Percentiles rank a stretch among this genome's conserved stretches.
phyloP scores from a whole-genome alignment of 495 filamentous ascomycete species.

The Corynascus novoguineensis region DNA sequence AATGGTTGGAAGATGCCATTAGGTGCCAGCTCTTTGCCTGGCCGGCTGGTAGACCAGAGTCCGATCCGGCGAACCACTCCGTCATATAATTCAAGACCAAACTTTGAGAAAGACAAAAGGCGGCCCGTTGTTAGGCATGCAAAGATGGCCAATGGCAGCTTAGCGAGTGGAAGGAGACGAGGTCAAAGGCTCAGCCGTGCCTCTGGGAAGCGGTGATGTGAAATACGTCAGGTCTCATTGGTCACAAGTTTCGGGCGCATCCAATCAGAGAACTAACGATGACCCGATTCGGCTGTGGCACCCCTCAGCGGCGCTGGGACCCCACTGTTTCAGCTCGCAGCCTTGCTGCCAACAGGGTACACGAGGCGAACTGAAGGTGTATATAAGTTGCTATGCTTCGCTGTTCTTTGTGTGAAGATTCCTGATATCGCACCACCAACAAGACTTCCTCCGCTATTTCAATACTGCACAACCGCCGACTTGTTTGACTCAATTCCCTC shows the following conservation, averaged over 20 bases:
- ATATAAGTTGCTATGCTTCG: constrained; percentile 17
- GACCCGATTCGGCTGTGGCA: constrained; percentile 16
- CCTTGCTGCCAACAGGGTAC: constrained; percentile 21
- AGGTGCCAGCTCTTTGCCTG: not conserved
- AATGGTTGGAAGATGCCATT: not conserved
- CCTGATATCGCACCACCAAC: constrained; percentile 4
- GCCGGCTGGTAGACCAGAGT: no score
- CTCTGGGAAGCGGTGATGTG: constrained; percentile 16
- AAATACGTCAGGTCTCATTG: constrained; percentile 27
- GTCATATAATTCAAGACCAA: no score
- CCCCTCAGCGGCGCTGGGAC: not conserved
- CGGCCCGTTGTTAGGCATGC: not conserved
- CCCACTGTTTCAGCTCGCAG: constrained; percentile 18
- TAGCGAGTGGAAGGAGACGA: no score
- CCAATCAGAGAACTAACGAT: constrained; percentile 22
- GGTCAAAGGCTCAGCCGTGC: not conserved
- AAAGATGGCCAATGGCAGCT: not conserved
- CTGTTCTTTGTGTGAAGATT: not conserved
- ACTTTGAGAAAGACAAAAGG: no score
- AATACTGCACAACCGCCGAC: no score
- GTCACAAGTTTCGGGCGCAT: not conserved
- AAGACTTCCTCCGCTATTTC: no score
- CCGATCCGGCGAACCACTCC: not conserved
- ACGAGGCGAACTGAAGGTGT: constrained; percentile 10
- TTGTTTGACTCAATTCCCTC: not conserved